Evolutionary conservation across 352 stramenopile genomes (phyloP).

Genomic region (Pythium sp.): DNA sequence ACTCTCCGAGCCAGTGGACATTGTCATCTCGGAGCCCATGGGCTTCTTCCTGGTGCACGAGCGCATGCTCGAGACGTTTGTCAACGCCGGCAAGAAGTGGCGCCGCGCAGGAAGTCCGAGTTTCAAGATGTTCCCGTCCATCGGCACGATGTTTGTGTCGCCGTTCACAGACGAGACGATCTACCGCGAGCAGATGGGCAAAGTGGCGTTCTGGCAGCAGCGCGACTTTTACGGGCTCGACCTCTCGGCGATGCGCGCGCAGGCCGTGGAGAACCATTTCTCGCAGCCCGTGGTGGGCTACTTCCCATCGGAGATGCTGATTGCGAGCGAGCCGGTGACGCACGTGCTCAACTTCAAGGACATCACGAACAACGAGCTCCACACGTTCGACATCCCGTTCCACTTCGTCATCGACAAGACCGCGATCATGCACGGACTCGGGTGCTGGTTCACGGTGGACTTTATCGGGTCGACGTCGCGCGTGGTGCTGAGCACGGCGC

Average conservation of each 20-base stretch:
- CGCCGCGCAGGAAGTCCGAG: constrained; percentile 66
- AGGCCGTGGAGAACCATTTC: constrained; percentile 97
- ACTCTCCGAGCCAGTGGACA: constrained; percentile 95
- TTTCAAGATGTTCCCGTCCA: constrained; percentile 96
- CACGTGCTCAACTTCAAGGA: constrained; percentile 88
- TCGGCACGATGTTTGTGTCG: constrained; percentile 96
- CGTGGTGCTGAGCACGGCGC: constrained; percentile 86
- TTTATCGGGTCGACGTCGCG: constrained; percentile 89
- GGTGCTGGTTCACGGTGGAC: constrained; percentile 99
- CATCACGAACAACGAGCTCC: constrained; percentile 72
- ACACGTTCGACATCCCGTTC: constrained; percentile 91
- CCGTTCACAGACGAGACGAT: constrained; percentile 95
- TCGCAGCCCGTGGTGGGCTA: constrained; percentile 94
- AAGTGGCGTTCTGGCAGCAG: constrained; percentile 94
- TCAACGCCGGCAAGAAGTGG: constrained; percentile 94
- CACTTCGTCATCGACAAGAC: constrained; percentile 86
- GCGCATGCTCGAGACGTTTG: constrained; percentile 98
- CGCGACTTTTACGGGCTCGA: constrained; percentile 97
- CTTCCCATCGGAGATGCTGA: constrained; percentile 78
- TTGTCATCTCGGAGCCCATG: constrained; percentile 99
- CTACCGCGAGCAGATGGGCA: constrained; percentile 91
- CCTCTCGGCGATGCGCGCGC: constrained; percentile 90
- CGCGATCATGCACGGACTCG: constrained; percentile 95
- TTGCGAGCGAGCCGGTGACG: constrained; percentile 48
- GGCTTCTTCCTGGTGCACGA: constrained; percentile 99